phyloP scores from a whole-genome alignment of 495 filamentous ascomycete species.

The Aspergillus saccharolyticus region DNA sequence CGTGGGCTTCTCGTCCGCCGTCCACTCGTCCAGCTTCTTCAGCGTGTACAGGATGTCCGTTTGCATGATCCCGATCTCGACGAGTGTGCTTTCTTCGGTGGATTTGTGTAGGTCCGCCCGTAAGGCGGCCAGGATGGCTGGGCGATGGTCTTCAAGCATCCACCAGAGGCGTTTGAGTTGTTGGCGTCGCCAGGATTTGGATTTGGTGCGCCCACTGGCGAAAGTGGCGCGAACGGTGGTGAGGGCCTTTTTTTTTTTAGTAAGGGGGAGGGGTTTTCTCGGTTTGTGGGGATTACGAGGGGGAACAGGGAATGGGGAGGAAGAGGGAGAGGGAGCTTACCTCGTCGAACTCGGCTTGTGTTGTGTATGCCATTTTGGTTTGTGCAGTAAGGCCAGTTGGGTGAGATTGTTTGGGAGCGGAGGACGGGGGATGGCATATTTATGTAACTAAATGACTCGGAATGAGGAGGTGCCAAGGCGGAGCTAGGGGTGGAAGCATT shows the following conservation, averaged over 20 bases:
- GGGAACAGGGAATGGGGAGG: too few relatives aligned
- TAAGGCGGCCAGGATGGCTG: not conserved
- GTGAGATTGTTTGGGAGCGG: too few relatives aligned
- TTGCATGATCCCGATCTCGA: not conserved
- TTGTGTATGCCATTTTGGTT: not conserved
- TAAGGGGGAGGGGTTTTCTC: too few relatives aligned
- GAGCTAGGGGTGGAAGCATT: too few relatives aligned
- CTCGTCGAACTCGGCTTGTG: not conserved
- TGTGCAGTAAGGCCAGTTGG: too few relatives aligned
- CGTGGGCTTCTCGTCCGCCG: not conserved
- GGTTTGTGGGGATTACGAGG: too few relatives aligned
- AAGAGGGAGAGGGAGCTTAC: not conserved
- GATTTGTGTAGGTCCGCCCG: not conserved
- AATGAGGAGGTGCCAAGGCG: too few relatives aligned
- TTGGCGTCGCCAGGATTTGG: not conserved
- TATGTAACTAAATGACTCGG: too few relatives aligned
- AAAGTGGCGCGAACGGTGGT: not conserved
- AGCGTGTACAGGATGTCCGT: not conserved
- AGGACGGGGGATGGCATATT: too few relatives aligned
- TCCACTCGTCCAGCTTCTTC: not conserved
- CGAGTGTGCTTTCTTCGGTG: not conserved
- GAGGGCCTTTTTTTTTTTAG: not conserved
- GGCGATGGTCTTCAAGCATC: not conserved
- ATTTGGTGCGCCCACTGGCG: not conserved
- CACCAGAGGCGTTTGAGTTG: not conserved